Evolutionary conservation across 2,329 filamentous ascomycete species (phyloP), one percentile per base, ranked within the genome.

Genomic region (Colletotrichum graminicola): DNA sequence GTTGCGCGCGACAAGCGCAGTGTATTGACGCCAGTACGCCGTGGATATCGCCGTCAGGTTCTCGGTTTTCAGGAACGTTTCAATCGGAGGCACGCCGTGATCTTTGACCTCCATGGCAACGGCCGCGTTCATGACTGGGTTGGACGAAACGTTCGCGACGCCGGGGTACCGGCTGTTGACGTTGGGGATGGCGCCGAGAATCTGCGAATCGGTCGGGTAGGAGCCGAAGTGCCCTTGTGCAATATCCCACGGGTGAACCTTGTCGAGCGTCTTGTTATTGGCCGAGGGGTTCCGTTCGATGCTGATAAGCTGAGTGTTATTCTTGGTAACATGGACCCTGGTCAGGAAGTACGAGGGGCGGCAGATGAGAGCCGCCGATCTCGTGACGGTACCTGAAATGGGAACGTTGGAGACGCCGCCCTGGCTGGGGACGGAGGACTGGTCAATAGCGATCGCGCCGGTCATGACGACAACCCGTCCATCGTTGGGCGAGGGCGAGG

Each of bases 21-120:
- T 75, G 55, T 79, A 81, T 62, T 82, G 80, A 18, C 75, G 72
- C 62, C 76, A 83, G 55, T 82, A 82, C 16, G 75, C 75, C 11
- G 75, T 71, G 1, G 76, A 75, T 10, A 83, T 70, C 3, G 67
- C 59, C 16, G 74, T 67, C 32, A 83, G 64, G 3, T 73, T 76
- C 6, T 62, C 62, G 0, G 73, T 43, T 2, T 80, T 74, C 5
- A 78, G 61, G 1, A 82, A 73, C 3, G 73, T 74, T 1, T 75
- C 75, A 1, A 79, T 66, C 16, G 74, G 57, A 0, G 76, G 75
- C 0, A 74, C 43, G 0, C 45, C 74, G 8, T 73, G 71, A 11
- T 76, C 73, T 29, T 74, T 75, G 60, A 73, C 73, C 16, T 75
- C 74, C 68, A 79, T 74, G 3, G 76, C 76, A 41, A 82, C 71